Evolutionary conservation across 495 filamentous ascomycete species (phyloP), one percentile per base, ranked within the genome.

Genomic region (Penicillium antarcticum): DNA sequence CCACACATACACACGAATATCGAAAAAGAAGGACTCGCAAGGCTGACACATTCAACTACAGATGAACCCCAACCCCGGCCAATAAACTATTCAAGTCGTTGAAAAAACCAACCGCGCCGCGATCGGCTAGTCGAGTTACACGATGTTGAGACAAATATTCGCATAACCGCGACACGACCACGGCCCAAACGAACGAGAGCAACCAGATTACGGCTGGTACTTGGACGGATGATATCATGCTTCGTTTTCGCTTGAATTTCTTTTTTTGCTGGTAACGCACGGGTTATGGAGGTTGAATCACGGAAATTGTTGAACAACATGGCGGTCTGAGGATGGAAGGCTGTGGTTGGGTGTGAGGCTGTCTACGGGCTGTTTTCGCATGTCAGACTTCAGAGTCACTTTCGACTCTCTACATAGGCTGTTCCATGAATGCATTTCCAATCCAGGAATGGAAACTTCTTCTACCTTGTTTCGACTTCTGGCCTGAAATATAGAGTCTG

Each of bases 21-120:
- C 41, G 17, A 44, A n/a, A 44, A 19, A 14, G 48, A 44, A 34
- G 42, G 32, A 38, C 26, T 8, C 53, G 34, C 32, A 51, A 61
- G 39, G 53, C 66, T 68, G 52, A 68, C 58, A 48, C 24, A 18
- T 42, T 18, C 33, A 51, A 24, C 17, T 45, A 53, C 53, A 71
- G 68, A 71, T 71, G 68, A 71, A 71, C 67, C 64, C 68, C 57
- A 71, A 71, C 62, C 68, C 68, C 61, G 63, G 63, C 64, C 44
- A 47, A 45, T 66, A 66, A 58, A 60, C 56, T 56, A 53, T 46
- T 47, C 57, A 48, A 43, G 32, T 58, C 45, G 54, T 51, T 63
- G 56, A 63, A 66, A 48, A 51, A 61, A 57, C 52, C 42, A 38
- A 53, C 55, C 50, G 60, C 58, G 54, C 52, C 60, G 55, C 55